phyloP scores from a whole-genome alignment of 345 rosid genomes.

The Salix arbutifolia region DNA sequence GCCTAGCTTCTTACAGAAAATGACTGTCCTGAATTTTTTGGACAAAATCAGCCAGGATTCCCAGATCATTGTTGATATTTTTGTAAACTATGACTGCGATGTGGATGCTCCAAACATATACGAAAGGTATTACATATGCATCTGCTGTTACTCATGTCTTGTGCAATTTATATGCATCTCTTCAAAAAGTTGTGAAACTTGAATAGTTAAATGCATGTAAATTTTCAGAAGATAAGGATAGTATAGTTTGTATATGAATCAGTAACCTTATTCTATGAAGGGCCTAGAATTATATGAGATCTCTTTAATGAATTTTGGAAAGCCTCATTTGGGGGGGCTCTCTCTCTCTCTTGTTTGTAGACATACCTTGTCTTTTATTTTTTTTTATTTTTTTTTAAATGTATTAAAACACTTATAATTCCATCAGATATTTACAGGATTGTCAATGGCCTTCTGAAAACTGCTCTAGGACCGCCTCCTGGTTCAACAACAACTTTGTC shows the following conservation, averaged over 20 bases:
- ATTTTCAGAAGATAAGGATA: not conserved
- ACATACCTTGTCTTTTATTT: not conserved
- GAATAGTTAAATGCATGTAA: not conserved
- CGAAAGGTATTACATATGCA: constrained; percentile 62
- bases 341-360: not conserved
- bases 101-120: constrained; percentile 91
- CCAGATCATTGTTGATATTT: constrained; percentile 73
- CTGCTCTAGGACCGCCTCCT: constrained; percentile 90
- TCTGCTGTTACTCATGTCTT: not conserved
- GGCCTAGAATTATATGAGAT: not conserved
- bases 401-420: constrained; percentile 86
- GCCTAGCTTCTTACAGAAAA: constrained; percentile 96
- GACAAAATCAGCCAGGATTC: constrained; percentile 79
- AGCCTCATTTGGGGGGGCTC: not conserved
- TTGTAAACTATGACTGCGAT: constrained; percentile 94
- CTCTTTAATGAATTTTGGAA: not conserved
- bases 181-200: not conserved
- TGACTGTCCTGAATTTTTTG: constrained; percentile 82
- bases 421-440: constrained; percentile 96
- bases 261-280: not conserved
- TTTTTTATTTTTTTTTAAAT: constrained; percentile 16
- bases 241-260: not conserved
- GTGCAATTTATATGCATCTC: not conserved
- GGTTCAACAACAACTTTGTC: constrained; percentile 86
- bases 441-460: constrained; percentile 92